Evolutionary conservation across 441 rosid species (phyloP).

Genomic region (Arabidopsis lyrata): DNA sequence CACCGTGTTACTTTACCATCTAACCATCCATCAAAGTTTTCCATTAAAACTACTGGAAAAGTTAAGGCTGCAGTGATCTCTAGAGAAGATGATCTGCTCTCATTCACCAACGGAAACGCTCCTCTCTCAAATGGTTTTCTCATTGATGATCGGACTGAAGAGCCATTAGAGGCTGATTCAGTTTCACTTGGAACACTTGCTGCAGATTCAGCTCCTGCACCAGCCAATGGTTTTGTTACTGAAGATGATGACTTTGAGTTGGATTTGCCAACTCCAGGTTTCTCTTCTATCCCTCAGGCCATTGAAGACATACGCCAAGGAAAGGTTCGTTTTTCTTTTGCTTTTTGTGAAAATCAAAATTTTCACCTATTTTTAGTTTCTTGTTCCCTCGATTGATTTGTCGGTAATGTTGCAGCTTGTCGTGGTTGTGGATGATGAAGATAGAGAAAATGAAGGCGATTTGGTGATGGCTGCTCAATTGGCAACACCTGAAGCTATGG

Average conservation of each 20-base stretch:
- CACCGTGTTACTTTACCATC: conserved; percentile 45
- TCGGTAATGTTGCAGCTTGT: conserved; percentile 65
- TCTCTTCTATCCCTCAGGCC: conserved; percentile 85
- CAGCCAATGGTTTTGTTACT: conserved; percentile 51
- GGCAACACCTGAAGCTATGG: conserved; percentile 95
- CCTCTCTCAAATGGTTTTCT: conserved; percentile 44
- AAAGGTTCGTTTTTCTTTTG: conserved; percentile 60
- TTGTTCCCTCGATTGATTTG: conserved; percentile 9
- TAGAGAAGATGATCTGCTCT: conserved; percentile 66
- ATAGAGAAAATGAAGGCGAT: conserved; percentile 97
- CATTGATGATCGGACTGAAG: conserved; percentile 41
- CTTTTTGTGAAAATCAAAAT: neutral
- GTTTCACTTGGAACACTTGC: conserved; percentile 55
- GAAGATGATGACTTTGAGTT: conserved; percentile 71
- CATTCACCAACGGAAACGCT: conserved; percentile 50
- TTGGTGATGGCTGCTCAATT: conserved; percentile 88
- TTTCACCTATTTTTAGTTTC: neutral
- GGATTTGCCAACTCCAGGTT: conserved; percentile 77
- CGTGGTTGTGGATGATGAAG: conserved; percentile 93
- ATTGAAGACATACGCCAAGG: conserved; percentile 92
- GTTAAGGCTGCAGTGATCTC: conserved; percentile 62
- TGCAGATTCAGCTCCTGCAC: conserved; percentile 54
- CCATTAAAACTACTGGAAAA: conserved; percentile 51
- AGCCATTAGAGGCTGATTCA: conserved; percentile 51
- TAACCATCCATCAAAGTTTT: conserved; percentile 44